These are phyloP conservation scores for Balakata baccata DNA, from an alignment of 345 rosid genomes.

Conservation along the genomic window DNA sequence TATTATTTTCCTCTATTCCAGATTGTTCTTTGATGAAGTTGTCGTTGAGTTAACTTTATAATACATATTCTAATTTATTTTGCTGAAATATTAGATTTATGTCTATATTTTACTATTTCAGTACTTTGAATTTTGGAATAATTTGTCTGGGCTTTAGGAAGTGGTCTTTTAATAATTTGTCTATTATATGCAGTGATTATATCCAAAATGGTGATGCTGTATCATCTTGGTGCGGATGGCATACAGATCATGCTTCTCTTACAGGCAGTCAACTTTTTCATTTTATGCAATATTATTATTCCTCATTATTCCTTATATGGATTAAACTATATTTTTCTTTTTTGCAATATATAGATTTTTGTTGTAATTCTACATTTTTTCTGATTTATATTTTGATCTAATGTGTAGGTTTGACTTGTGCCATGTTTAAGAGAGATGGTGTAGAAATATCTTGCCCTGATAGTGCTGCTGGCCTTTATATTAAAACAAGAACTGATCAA, in stretches of 20 bases:
- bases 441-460: slow-evolving; percentile 77
- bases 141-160: slow-evolving; percentile 15
- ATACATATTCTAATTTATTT: background rate
- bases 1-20: background rate
- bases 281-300: slow-evolving; percentile 13
- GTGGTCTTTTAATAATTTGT: slow-evolving; percentile 15
- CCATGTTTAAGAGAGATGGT: slow-evolving; percentile 66
- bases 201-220: slow-evolving; percentile 44
- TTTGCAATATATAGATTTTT: background rate
- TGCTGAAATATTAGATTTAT: background rate
- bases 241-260: slow-evolving; percentile 83
- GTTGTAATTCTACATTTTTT: background rate
- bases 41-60: background rate
- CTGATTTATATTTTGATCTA: slow-evolving; percentile 30
- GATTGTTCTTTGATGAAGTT: background rate
- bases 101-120: slow-evolving; percentile 1
- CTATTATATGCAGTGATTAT: slow-evolving; percentile 42
- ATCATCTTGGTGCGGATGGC: slow-evolving; percentile 99
- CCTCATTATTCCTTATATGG: slow-evolving; percentile 3
- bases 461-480: slow-evolving; percentile 80
- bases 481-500: slow-evolving; percentile 71
- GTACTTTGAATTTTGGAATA: background rate
- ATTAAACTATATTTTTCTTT: background rate
- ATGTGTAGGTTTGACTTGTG: slow-evolving; percentile 89
- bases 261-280: slow-evolving; percentile 46